phyloP scores from a whole-genome alignment of 257 asterid genomes.

The Anisodus tanguticus region DNA sequence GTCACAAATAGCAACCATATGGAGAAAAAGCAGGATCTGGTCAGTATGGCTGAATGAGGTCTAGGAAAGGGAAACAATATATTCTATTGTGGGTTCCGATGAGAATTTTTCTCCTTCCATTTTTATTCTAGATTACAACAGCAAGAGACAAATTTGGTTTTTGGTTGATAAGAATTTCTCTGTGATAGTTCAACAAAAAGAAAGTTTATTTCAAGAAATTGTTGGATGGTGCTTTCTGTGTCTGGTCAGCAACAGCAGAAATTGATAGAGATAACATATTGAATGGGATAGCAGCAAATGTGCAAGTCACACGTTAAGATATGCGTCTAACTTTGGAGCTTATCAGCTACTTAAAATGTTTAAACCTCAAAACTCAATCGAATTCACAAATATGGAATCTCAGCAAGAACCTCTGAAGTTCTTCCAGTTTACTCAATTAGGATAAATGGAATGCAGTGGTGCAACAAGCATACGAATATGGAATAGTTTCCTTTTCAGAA shows the following conservation, averaged over 20 bases:
- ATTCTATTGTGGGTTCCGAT: neutral
- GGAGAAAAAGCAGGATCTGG: neutral
- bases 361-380: neutral
- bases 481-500: neutral
- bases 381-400: slow-evolving; percentile 7
- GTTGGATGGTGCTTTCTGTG: neutral
- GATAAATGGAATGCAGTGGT: neutral
- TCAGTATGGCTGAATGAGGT: neutral
- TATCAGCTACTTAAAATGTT: neutral
- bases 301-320: neutral
- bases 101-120: neutral
- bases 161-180: slow-evolving; percentile 4
- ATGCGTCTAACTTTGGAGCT: neutral
- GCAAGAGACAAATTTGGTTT: neutral
- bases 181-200: neutral
- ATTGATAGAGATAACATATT: neutral
- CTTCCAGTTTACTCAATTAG: neutral
- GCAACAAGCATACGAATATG: neutral
- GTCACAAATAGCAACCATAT: neutral
- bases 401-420: neutral
- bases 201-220: slow-evolving; percentile 16
- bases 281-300: neutral
- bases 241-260: neutral
- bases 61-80: neutral
- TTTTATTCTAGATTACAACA: neutral